phyloP scores from a whole-genome alignment of 257 asterid genomes.

The Thymus quinquecostatus region DNA sequence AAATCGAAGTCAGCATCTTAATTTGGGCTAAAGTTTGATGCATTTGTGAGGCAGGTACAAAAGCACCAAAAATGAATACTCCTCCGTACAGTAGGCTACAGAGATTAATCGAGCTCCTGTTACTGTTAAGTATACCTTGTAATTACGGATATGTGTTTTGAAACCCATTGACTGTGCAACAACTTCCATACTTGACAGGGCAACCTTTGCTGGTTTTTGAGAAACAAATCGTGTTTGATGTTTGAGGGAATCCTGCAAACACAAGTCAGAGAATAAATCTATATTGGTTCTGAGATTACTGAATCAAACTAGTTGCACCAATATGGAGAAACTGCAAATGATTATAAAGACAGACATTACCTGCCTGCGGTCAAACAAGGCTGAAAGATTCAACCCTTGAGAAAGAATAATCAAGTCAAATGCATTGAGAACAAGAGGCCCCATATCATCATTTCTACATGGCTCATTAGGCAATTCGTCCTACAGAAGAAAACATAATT shows the following conservation, averaged over 20 bases:
- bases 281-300: slow-evolving; percentile 1
- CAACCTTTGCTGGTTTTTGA: slow-evolving; percentile 87
- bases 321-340: neutral
- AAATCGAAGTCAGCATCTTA: neutral
- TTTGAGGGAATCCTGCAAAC: slow-evolving; percentile 66
- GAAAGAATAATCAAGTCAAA: slow-evolving; percentile 94
- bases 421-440: slow-evolving; percentile 91
- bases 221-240: slow-evolving; percentile 94
- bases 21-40: neutral
- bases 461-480: slow-evolving; percentile 62
- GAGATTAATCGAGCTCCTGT: neutral
- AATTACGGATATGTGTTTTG: slow-evolving; percentile 95
- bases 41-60: slow-evolving; percentile 1
- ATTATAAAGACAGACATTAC: slow-evolving; percentile 41
- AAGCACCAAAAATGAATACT: slow-evolving; percentile 1
- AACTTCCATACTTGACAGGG: slow-evolving; percentile 94
- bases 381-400: slow-evolving; percentile 89
- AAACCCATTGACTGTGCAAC: slow-evolving; percentile 98
- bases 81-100: neutral
- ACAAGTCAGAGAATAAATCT: slow-evolving; percentile 25
- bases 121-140: slow-evolving; percentile 58
- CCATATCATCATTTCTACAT: slow-evolving; percentile 62
- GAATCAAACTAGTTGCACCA: neutral
- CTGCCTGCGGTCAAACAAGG: slow-evolving; percentile 85
- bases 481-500: slow-evolving; percentile 44